These are phyloP conservation scores for Chrysophaeum taylorii DNA, from an alignment of 352 stramenopile genomes.

Conservation along the genomic window DNA sequence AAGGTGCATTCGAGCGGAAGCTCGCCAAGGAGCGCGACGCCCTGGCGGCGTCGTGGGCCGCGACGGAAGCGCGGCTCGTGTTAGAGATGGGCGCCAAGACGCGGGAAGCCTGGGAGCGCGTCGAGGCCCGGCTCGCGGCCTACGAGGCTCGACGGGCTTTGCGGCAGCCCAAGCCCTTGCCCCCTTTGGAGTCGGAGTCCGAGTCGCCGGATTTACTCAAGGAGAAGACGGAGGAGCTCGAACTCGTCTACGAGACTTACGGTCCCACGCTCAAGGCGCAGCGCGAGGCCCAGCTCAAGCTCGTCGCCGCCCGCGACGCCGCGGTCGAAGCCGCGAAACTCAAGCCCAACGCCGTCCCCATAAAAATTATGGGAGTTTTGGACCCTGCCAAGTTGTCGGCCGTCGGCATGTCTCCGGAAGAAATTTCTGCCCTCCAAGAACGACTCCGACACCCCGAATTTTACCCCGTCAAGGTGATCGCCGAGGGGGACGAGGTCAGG, in stretches of 20 bases:
- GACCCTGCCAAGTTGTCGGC: neutral
- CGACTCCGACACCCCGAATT: neutral
- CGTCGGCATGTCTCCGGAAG: neutral
- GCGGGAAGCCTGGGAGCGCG: neutral
- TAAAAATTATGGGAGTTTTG: conserved; percentile 10
- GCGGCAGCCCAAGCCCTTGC: neutral
- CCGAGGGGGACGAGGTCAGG: neutral
- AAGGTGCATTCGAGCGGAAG: neutral
- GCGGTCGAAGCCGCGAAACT: neutral
- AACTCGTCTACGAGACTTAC: conserved; percentile 1
- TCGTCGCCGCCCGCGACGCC: neutral
- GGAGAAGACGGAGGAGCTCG: neutral
- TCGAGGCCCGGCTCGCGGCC: neutral
- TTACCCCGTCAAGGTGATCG: neutral
- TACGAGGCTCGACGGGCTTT: neutral
- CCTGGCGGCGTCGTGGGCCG: neutral
- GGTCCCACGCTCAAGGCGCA: conserved; percentile 1
- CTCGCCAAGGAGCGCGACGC: neutral
- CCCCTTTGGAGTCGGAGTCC: neutral
- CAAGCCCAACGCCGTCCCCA: neutral
- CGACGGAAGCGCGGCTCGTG: neutral
- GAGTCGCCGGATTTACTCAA: neutral
- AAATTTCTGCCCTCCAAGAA: neutral
- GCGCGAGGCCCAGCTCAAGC: neutral
- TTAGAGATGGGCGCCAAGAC: neutral